Evolutionary conservation across 2,329 filamentous ascomycete species (phyloP), one percentile per base, ranked within the genome.

Genomic region (Monilinia laxa): DNA sequence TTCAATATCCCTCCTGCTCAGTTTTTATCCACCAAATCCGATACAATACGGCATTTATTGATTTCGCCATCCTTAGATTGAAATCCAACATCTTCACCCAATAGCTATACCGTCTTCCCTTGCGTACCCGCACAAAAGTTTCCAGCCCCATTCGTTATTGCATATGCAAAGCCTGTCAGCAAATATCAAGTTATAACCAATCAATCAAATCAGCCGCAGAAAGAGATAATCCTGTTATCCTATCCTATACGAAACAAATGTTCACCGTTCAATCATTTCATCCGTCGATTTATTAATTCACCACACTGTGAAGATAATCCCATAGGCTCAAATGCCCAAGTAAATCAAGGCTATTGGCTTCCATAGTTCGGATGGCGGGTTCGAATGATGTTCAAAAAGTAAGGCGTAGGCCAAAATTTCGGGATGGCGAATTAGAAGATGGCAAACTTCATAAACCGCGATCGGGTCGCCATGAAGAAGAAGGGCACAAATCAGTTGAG

Each of bases 341-440:
- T 60, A 14, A 62, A 42, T 42, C 20, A 23, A 42, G 47, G 55
- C 25, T 35, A 31, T 62, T 25, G 25, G 31, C 23, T 47, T 38
- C 10, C 23, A 18, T 25, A 31, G 40, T 55, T 57, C 62, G 35
- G 47, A 55, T 56, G 62, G 64, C 64, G 56, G 55, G 57, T 38
- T 54, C 25, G 38, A 28, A 60, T n/a, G 64, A 60, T 49, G 11
- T 59, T 20, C 54, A 51, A 23, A 65, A 45, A 45, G 55, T 62
- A 68, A 73, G 71, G 69, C 71, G 71, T 55, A 69, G 69, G 63
- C 53, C 52, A 35, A 67, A 49, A 35, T 70, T 69, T 35, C 60
- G 45, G 4, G 31, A 71, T 68, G 69, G 70, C 67, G 71, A 71
- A 73, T 73, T 71, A 68, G 68, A 70, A 23, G 67, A 68, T 52